These are phyloP conservation scores for Capsella bursapastoris DNA, from an alignment of 345 rosid species.

Conservation along the genomic window DNA sequence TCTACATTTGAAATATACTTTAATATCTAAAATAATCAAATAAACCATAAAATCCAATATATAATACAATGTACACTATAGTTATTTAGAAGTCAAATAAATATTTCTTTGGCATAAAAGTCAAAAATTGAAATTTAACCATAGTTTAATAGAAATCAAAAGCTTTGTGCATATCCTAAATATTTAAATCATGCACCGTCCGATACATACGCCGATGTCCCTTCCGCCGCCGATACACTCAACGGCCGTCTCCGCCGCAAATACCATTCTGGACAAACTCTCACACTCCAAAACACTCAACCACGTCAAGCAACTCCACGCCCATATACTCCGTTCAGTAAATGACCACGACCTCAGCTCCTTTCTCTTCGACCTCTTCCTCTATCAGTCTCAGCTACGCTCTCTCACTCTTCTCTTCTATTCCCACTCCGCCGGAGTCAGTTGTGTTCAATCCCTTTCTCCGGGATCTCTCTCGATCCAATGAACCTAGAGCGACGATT, in stretches of 20 bases:
- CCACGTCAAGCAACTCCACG: slow-evolving; percentile 56
- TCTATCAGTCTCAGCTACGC: slow-evolving; percentile 49
- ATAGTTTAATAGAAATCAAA: too few species aligned
- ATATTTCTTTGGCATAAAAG: too few species aligned
- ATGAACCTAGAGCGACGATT: slow-evolving; percentile 42
- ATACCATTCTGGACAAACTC: slow-evolving; percentile 31
- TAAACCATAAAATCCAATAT: too few species aligned
- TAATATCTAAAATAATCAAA: too few species aligned
- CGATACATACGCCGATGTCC: background rate
- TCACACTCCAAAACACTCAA: slow-evolving; percentile 46
- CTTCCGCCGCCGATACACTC: slow-evolving; percentile 21
- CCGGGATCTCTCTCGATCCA: slow-evolving; percentile 50
- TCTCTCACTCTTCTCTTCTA: slow-evolving; percentile 54
- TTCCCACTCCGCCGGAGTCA: slow-evolving; percentile 34
- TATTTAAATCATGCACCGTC: too few species aligned
- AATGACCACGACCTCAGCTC: slow-evolving; percentile 36
- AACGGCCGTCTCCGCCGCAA: slow-evolving; percentile 27
- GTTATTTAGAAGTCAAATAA: too few species aligned
- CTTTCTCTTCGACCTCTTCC: slow-evolving; percentile 48
- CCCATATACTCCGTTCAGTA: slow-evolving; percentile 52
- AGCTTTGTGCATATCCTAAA: too few species aligned
- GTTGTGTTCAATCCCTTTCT: slow-evolving; percentile 47
- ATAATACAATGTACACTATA: too few species aligned
- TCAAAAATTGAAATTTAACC: too few species aligned
- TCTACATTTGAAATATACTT: too few species aligned